A percentile compares a stretch with the other conserved stretches of the same genome.
Evolutionary conservation across 768 basidiomycete genomes (phyloP).

Genomic region (Leccinum incarnatum): DNA sequence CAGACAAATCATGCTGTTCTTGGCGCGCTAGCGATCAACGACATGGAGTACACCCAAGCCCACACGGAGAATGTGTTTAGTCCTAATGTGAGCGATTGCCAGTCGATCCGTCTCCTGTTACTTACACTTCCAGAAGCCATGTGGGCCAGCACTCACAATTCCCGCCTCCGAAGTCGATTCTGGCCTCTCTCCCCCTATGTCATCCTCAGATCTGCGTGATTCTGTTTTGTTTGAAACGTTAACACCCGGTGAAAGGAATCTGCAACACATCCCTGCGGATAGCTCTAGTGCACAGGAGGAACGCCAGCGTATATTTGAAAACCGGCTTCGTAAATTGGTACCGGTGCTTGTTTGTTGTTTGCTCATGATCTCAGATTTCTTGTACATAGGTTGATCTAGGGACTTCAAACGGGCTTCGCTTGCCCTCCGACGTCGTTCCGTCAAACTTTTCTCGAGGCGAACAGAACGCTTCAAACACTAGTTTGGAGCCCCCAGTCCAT

Average conservation of each 20-base stretch:
- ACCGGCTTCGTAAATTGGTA: not conserved
- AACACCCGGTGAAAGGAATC: too few relatives aligned
- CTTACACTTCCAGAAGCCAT: not conserved
- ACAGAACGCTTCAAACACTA: not conserved
- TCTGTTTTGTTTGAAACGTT: not conserved
- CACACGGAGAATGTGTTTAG: not conserved
- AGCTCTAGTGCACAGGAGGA: not conserved
- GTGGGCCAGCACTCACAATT: too few relatives aligned
- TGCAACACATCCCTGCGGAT: not conserved
- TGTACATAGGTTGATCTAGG: not conserved
- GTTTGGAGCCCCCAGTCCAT: too few relatives aligned
- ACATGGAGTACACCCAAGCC: not conserved
- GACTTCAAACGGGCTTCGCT: not conserved
- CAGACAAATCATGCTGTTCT: not conserved
- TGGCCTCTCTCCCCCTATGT: not conserved
- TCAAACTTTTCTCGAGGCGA: not conserved
- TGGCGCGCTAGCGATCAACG: not conserved
- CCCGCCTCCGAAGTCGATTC: too few relatives aligned
- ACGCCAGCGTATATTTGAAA: not conserved
- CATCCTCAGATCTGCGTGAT: not conserved
- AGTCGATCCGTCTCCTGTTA: not conserved
- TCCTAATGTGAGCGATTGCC: not conserved
- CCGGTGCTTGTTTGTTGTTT: too few relatives aligned
- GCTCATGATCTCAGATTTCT: not conserved
- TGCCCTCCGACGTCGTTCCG: not conserved